A percentile compares a stretch with the other conserved stretches of the same genome.
phyloP scores from a whole-genome alignment of 805 yeast species.

The Monosporozyma servazzii region DNA sequence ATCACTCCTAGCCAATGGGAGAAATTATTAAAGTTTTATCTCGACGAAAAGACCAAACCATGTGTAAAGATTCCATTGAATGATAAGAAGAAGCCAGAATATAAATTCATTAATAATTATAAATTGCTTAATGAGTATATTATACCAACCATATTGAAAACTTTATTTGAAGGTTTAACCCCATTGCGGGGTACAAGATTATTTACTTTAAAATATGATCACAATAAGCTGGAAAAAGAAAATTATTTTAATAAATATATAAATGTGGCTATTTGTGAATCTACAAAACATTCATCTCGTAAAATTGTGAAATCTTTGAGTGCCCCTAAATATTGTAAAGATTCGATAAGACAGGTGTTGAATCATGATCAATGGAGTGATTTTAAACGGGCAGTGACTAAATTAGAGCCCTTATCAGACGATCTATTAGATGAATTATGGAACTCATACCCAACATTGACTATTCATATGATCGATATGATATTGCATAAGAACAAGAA shows the following conservation, averaged over 20 bases:
- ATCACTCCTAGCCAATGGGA: conserved; percentile 19
- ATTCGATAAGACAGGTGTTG: conserved; percentile 13
- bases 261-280: conserved; percentile 18
- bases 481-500: conserved; percentile 9
- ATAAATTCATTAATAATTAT: conserved; percentile 1
- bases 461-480: conserved; percentile 17
- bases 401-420: conserved; percentile 11
- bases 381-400: conserved; percentile 6
- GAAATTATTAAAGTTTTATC: conserved; percentile 33
- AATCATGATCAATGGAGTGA: conserved; percentile 10
- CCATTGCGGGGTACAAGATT: neutral
- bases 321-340: conserved; percentile 15
- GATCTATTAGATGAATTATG: conserved; percentile 18
- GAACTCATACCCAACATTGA: conserved; percentile 23
- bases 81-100: neutral
- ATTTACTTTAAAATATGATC: neutral
- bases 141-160: neutral
- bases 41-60: conserved; percentile 23
- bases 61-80: neutral
- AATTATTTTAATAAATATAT: conserved; percentile 15
- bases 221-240: conserved; percentile 7
- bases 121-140: conserved; percentile 8
- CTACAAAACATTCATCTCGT: conserved; percentile 7
- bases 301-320: conserved; percentile 3
- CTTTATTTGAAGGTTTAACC: neutral